phyloP scores from a whole-genome alignment of 768 basidiomycete genomes.

The Podaxis rugospora region DNA sequence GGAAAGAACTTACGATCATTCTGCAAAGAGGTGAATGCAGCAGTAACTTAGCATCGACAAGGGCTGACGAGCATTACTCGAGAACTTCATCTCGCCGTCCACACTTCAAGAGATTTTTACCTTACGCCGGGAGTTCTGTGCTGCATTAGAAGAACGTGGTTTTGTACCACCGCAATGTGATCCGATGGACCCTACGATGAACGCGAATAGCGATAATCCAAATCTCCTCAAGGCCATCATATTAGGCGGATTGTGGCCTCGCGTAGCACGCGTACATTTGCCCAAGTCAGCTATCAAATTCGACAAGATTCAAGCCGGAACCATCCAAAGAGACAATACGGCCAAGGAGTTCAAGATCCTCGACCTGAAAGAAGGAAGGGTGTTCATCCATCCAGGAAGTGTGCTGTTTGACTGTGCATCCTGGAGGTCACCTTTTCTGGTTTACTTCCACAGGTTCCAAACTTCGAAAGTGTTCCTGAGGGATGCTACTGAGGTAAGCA shows the following conservation, averaged over 20 bases:
- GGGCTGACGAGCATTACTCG: neutral
- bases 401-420: conserved; percentile 67
- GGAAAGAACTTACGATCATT: conserved; percentile 55
- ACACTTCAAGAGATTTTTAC: conserved; percentile 75
- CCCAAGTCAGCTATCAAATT: conserved; percentile 76
- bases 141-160: conserved; percentile 65
- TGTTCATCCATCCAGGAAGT: conserved; percentile 83
- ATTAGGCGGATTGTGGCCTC: conserved; percentile 84
- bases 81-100: conserved; percentile 81
- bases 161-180: conserved; percentile 50
- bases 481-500: conserved; percentile 78
- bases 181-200: conserved; percentile 48
- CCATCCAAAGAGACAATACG: conserved; percentile 78
- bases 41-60: neutral
- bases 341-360: conserved; percentile 83
- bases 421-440: conserved; percentile 77
- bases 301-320: conserved; percentile 79
- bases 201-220: conserved; percentile 57
- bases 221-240: conserved; percentile 83
- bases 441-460: conserved; percentile 79
- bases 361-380: conserved; percentile 60
- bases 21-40: conserved; percentile 57
- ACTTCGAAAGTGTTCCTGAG: conserved; percentile 83
- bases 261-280: conserved; percentile 71
- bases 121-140: conserved; percentile 73